Conservation (phyloP, 2,329 filamentous ascomycete species). For the Curvularia spicifera region DNA sequence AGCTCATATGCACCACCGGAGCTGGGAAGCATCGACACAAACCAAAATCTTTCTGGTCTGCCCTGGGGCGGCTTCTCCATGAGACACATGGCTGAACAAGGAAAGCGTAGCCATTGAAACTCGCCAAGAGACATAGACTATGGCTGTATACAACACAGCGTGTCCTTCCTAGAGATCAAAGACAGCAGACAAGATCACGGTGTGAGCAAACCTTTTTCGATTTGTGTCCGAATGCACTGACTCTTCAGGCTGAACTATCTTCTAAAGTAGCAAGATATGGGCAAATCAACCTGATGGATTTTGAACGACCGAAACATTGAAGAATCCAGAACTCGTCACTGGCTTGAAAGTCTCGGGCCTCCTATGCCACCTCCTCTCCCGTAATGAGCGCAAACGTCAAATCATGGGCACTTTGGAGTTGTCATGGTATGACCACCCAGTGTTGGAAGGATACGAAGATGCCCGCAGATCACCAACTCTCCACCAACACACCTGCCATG, state of each 20-base stretch:
- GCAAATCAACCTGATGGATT: neutral
- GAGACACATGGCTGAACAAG: slow-evolving; percentile 57
- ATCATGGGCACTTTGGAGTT: slow-evolving; percentile 2
- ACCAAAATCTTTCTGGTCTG: slow-evolving; percentile 67
- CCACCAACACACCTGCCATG: slow-evolving; percentile 3
- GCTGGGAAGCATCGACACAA: slow-evolving; percentile 60
- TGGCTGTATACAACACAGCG: slow-evolving; percentile 46
- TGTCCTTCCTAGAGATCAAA: slow-evolving; percentile 28
- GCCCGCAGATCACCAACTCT: slow-evolving; percentile 11
- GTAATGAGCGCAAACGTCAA: slow-evolving; percentile 2
- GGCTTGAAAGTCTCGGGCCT: neutral
- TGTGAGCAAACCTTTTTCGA: slow-evolving; percentile 34
- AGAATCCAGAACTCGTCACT: neutral
- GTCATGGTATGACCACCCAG: slow-evolving; percentile 4
- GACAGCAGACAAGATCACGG: slow-evolving; percentile 48
- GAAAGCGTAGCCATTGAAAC: slow-evolving; percentile 54
- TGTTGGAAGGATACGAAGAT: slow-evolving; percentile 2
- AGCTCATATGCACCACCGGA: slow-evolving; percentile 69
- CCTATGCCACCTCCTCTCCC: neutral
- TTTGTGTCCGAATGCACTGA: slow-evolving; percentile 30
- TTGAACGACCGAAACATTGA: neutral
- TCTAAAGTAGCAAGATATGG: neutral
- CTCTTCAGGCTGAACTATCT: slow-evolving; percentile 46
- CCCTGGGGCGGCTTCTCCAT: slow-evolving; percentile 72
- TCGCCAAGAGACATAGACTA: slow-evolving; percentile 51